These are phyloP conservation scores for Rauvolfia tetraphylla DNA, from an alignment of 257 asterid genomes.

Conservation along the genomic window DNA sequence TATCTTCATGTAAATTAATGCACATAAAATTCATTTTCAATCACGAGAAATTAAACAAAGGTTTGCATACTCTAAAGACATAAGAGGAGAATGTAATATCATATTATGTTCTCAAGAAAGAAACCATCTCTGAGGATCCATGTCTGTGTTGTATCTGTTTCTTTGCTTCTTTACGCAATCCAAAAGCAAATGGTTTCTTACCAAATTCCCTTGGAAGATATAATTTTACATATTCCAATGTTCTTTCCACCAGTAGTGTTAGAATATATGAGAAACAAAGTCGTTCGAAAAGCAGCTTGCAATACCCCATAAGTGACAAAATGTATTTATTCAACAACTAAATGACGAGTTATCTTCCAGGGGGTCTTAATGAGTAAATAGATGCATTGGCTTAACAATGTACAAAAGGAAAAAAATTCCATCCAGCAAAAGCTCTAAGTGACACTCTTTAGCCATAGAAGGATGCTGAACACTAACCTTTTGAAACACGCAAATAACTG, in stretches of 20 bases:
- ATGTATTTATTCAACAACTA: neutral
- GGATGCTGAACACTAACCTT: conserved; percentile 48
- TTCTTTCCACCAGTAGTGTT: neutral
- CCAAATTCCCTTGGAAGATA: neutral
- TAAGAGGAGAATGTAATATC: neutral
- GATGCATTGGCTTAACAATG: too few species aligned
- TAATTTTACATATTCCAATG: neutral
- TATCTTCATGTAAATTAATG: neutral
- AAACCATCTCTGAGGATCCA: neutral
- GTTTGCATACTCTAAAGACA: neutral
- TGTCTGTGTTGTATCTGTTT: neutral
- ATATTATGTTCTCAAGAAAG: neutral
- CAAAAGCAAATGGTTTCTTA: neutral
- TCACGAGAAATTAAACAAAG: neutral
- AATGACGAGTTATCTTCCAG: neutral
- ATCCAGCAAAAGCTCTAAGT: neutral
- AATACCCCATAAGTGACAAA: neutral
- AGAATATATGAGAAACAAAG: neutral
- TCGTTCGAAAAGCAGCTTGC: neutral
- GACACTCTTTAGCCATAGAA: neutral
- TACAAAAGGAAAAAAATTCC: neutral
- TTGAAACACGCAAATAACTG: conserved; percentile 90
- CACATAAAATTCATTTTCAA: neutral
- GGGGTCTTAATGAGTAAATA: neutral
- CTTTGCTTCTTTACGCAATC: neutral